Conservation (phyloP, 164 flowering plant genomes). For the Litsea cubeba region DNA sequence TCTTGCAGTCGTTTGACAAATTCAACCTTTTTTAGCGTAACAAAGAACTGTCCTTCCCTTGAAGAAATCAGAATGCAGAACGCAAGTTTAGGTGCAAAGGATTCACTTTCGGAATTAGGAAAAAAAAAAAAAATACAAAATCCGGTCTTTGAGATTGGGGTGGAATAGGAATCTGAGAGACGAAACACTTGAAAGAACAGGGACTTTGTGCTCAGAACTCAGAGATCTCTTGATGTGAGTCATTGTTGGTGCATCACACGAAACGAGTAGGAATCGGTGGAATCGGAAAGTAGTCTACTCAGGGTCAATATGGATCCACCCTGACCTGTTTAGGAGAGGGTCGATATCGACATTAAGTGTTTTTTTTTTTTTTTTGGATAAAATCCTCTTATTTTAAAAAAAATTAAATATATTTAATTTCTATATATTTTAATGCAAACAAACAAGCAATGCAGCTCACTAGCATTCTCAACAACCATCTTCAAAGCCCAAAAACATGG, state of each 20-base stretch:
- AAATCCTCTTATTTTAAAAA: no score
- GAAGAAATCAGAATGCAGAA: slow-evolving; percentile 40
- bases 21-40: no score
- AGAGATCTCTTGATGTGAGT: slow-evolving; percentile 31
- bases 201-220: slow-evolving; percentile 36
- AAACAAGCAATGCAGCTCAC: no score
- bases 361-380: no score
- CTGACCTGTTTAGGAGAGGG: no score
- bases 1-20: slow-evolving; percentile 9
- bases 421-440: no score
- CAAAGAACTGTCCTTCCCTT: slow-evolving; percentile 2
- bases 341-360: background rate
- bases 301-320: no score
- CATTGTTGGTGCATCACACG: slow-evolving; percentile 31
- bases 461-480: no score
- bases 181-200: slow-evolving; percentile 23
- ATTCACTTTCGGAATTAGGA: background rate
- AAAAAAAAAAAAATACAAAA: background rate
- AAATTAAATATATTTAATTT: no score
- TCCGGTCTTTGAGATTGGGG: slow-evolving; percentile 21
- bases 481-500: no score
- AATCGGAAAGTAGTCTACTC: slow-evolving; percentile 10
- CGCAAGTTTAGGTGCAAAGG: slow-evolving; percentile 36
- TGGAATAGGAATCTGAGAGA: slow-evolving; percentile 26
- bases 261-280: slow-evolving; percentile 28